Conservation (phyloP, 306 rosid species). For the Mucuna pruriens region DNA sequence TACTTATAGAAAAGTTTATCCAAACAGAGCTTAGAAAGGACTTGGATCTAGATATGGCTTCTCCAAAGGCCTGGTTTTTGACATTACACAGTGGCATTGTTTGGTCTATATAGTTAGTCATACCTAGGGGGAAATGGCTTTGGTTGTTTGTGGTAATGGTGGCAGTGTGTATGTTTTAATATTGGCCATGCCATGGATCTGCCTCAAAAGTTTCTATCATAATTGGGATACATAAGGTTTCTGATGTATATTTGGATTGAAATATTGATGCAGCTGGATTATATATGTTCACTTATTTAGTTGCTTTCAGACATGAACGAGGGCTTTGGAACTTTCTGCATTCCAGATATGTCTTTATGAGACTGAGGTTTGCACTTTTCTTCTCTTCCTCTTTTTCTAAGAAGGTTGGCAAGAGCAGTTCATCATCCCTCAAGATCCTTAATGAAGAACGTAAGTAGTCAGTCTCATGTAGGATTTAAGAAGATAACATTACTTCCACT, state of each 20-base stretch:
- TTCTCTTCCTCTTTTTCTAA: conserved; percentile 48
- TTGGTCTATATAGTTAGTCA: not conserved
- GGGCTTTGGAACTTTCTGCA: conserved; percentile 77
- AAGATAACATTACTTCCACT: conserved; percentile 4
- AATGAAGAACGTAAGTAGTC: conserved; percentile 66
- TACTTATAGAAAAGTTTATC: not conserved
- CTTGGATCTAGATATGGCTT: not conserved
- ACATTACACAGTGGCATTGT: not conserved
- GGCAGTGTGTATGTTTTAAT: not conserved
- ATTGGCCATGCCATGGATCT: not conserved
- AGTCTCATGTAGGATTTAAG: conserved; percentile 23
- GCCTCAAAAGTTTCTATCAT: not conserved
- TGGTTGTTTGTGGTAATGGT: not conserved
- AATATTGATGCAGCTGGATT: conserved; percentile 21
- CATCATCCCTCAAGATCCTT: conserved; percentile 67
- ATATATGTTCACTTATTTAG: conserved; percentile 34
- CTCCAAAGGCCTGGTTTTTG: not conserved
- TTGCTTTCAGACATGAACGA: conserved; percentile 84
- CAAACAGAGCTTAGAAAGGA: not conserved
- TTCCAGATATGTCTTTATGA: conserved; percentile 60
- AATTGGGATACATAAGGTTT: not conserved
- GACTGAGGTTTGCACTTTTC: conserved; percentile 53
- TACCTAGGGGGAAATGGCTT: not conserved
- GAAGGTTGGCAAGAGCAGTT: conserved; percentile 42
- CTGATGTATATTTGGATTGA: conserved; percentile 16